These are phyloP conservation scores for Cardamine occulta DNA, from an alignment of 345 rosid species.

Conservation along the genomic window DNA sequence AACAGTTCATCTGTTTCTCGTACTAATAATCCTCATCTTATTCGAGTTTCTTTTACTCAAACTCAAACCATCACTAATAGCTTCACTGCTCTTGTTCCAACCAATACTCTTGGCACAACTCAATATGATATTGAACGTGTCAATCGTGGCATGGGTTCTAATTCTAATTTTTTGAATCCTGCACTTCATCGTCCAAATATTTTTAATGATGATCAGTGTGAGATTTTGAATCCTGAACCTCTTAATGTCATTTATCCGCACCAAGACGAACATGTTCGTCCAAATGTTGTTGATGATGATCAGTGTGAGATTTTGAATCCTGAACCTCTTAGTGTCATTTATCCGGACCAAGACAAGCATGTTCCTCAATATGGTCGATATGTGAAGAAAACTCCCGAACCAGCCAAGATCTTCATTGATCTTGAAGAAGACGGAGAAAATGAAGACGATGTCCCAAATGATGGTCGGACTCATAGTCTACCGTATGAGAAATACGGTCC, in stretches of 20 bases:
- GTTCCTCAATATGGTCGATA: background rate
- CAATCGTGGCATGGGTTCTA: background rate
- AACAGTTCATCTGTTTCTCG: background rate
- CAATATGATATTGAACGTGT: slow-evolving; percentile 6
- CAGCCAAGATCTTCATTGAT: background rate
- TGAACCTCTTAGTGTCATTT: slow-evolving; percentile 11
- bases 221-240: slow-evolving; percentile 8
- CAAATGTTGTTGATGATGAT: background rate
- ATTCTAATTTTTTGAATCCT: background rate
- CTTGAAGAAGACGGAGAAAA: background rate
- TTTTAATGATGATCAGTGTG: background rate
- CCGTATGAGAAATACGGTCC: slow-evolving; percentile 29
- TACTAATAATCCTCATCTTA: background rate
- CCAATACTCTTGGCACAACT: background rate
- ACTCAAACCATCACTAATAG: slow-evolving; percentile 30
- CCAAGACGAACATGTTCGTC: slow-evolving; percentile 5
- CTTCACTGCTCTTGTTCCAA: slow-evolving; percentile 9
- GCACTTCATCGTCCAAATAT: background rate
- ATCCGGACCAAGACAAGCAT: background rate
- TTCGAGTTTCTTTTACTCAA: slow-evolving; percentile 27
- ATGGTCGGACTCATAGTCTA: slow-evolving; percentile 37
- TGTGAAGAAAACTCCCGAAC: background rate
- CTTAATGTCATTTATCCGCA: background rate
- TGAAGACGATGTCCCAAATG: background rate
- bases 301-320: background rate